Base-by-base conservation (phyloP, 2,329 filamentous ascomycete species). In the Aspergillus intermedius region DNA sequence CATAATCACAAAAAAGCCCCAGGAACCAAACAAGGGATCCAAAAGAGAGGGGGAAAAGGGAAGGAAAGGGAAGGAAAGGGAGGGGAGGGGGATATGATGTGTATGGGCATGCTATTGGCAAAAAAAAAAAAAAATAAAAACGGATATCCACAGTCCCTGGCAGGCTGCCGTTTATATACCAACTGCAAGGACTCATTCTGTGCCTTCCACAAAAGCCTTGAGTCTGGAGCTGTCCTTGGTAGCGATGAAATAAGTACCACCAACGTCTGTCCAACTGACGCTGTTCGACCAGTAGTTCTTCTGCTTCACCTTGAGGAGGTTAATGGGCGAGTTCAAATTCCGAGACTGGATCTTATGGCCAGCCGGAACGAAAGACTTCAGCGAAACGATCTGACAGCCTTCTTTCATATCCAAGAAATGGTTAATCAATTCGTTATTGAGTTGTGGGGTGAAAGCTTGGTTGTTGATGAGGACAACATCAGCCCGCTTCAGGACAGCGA, bases 391-490 rank as follows among this genome's bases (percentile, higher is more conserved):
- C 67, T 87, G 86, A 69, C 87, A 91, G 2, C 91, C 91, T 47
- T 87, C 79, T 70, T 96, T 97, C 54, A 97, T 75, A 62, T 98
- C 93, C 51, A 98, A 74, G 62, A 98, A 97, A 74, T 95, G 88
- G 59, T 88, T 83, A 56, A 91, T 82, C 42, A 98, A 76, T 53
- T 83, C 81, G 62, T 88, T 86, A 70, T 97, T 98, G 48, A 96
- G 80, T 58, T 85, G 79, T 12, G 91, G 85, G 5, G 86, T 91
- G 70, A 98, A 98, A 2, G 90, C 93, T 70, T 97, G 91, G 71
- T 98, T 98, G 75, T 98, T 98, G 60, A 97, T 91, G 22, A 98
- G 79, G 15, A 98, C 82, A n/a, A 97, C 91, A 65, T 98, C 93
- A 1, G 93, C 91, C 47, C 84, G 82, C 66, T 86, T 85, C 44